phyloP scores from a whole-genome alignment of 805 yeast genomes.

The Wickerhamomyces chaumierensis region DNA sequence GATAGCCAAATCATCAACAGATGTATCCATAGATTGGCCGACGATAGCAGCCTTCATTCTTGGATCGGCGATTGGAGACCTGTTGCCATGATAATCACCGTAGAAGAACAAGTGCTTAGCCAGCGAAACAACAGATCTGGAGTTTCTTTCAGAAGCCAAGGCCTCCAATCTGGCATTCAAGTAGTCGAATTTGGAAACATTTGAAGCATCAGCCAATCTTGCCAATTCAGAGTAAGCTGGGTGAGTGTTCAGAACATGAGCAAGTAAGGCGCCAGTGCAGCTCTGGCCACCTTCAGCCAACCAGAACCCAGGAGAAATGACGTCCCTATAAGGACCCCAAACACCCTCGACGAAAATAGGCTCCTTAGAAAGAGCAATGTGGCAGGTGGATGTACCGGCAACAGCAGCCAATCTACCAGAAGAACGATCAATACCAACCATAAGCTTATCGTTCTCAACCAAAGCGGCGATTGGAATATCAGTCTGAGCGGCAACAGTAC shows the following conservation, averaged over 20 bases:
- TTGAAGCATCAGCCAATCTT: conserved; percentile 54
- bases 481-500: conserved; percentile 89
- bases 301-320: conserved; percentile 84
- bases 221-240: conserved; percentile 75
- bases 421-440: conserved; percentile 42
- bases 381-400: conserved; percentile 98
- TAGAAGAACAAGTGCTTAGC: conserved; percentile 84
- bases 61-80: conserved; percentile 97
- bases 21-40: conserved; percentile 86
- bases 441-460: conserved; percentile 36
- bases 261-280: conserved; percentile 89
- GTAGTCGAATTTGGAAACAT: conserved; percentile 69
- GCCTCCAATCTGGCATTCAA: conserved; percentile 67
- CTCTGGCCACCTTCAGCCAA: conserved; percentile 99
- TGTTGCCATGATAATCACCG: conserved; percentile 93
- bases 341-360: conserved; percentile 91
- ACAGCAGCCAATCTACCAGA: conserved; percentile 91
- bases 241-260: conserved; percentile 78
- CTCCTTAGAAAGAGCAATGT: conserved; percentile 73
- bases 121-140: conserved; percentile 66
- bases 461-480: conserved; percentile 40
- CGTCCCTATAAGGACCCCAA: conserved; percentile 98
- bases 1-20: conserved; percentile 75
- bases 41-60: conserved; percentile 84
- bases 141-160: conserved; percentile 41